These are phyloP conservation scores for Penicillium sp. DNA, from an alignment of 2,329 filamentous ascomycete genomes.

Conservation along the genomic window DNA sequence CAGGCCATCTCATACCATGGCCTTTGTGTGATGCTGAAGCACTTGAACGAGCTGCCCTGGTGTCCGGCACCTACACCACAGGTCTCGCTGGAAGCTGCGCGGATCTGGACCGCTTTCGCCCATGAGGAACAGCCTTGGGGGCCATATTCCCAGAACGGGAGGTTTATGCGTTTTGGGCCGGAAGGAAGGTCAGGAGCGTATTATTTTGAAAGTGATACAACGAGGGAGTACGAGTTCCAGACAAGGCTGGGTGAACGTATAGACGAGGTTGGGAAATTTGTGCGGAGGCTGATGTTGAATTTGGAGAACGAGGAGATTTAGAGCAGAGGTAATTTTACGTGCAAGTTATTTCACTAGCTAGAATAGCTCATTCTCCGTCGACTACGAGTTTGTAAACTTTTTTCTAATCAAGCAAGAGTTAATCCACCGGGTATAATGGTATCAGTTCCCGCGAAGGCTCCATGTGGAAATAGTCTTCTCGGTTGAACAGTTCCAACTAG, in stretches of 20 bases:
- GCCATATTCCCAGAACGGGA: neutral
- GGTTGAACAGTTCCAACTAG: neutral
- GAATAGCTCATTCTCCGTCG: too few relatives aligned
- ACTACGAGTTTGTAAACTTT: too few relatives aligned
- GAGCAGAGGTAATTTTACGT: neutral
- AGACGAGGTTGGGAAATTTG: neutral
- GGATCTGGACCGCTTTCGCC: slow-evolving; percentile 11
- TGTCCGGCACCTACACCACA: slow-evolving; percentile 7
- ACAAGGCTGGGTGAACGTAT: slow-evolving; percentile 5
- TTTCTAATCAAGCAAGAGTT: too few relatives aligned
- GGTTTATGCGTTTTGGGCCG: slow-evolving; percentile 16
- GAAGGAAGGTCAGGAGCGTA: neutral
- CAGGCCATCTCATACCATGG: slow-evolving; percentile 13
- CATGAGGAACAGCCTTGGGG: slow-evolving; percentile 14
- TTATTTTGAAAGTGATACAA: slow-evolving; percentile 3
- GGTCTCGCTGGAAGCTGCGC: slow-evolving; percentile 5
- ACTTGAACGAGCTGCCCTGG: slow-evolving; percentile 9
- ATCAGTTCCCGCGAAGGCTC: neutral
- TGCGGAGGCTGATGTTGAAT: neutral
- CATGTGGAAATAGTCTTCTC: neutral
- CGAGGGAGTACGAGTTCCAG: slow-evolving; percentile 7
- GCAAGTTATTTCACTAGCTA: neutral
- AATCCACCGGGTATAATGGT: neutral
- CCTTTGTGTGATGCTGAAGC: slow-evolving; percentile 10
- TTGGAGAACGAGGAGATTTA: slow-evolving; percentile 6